These are phyloP conservation scores for Beta vulgaris DNA, from an alignment of 148 eudicot species.

Conservation along the genomic window DNA sequence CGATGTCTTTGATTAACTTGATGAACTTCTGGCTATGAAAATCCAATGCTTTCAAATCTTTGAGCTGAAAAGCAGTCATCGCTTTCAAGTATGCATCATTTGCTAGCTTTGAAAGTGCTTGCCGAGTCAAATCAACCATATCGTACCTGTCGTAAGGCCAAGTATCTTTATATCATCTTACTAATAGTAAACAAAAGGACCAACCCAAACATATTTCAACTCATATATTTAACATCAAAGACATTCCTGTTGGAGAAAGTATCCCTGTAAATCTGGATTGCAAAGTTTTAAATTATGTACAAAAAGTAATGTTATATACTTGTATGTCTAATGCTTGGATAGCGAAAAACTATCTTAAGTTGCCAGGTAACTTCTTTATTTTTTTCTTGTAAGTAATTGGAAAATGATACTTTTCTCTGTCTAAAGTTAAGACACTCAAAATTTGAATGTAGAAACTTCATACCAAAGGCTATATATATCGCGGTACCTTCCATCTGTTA, in stretches of 20 bases:
- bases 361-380: neutral
- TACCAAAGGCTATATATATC: neutral
- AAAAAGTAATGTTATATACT: neutral
- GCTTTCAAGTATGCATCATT: slow-evolving; percentile 78
- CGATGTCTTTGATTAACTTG: slow-evolving; percentile 71
- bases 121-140: slow-evolving; percentile 95
- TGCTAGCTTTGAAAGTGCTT: slow-evolving; percentile 89
- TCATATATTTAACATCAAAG: neutral
- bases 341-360: neutral
- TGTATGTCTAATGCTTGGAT: neutral
- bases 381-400: too few relatives aligned
- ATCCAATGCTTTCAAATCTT: slow-evolving; percentile 50
- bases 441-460: neutral
- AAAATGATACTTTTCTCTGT: neutral
- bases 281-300: neutral
- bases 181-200: neutral
- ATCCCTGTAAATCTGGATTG: neutral
- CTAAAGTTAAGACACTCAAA: neutral
- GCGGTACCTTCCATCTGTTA: neutral
- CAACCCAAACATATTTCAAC: neutral
- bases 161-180: slow-evolving; percentile 2
- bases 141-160: slow-evolving; percentile 61
- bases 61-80: slow-evolving; percentile 53
- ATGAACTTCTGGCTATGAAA: slow-evolving; percentile 48
- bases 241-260: neutral